Evolutionary conservation across 2,329 filamentous ascomycete species (phyloP).

Genomic region (Nigrospora osmanthi): DNA sequence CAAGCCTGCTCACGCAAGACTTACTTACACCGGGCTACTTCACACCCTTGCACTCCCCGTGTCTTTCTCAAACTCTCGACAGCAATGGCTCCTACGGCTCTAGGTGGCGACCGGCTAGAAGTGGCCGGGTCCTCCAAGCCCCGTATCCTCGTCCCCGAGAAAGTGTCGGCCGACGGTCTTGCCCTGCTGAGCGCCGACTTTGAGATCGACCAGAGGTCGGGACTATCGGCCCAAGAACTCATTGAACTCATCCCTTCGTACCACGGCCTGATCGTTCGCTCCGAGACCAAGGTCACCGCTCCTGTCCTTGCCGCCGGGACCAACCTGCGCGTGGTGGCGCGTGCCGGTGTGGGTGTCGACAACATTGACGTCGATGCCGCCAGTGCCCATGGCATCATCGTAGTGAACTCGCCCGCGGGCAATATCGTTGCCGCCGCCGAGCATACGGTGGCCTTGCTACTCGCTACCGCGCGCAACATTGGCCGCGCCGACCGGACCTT

Average conservation of each 20-base stretch:
- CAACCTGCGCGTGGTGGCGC: conserved; percentile 68
- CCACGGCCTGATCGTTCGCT: conserved; percentile 71
- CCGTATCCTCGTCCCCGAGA: conserved; percentile 67
- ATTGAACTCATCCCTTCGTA: conserved; percentile 61
- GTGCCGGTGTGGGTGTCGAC: conserved; percentile 76
- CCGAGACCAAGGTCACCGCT: conserved; percentile 73
- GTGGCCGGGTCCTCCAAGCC: conserved; percentile 2
- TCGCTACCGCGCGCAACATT: conserved; percentile 68
- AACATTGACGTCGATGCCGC: conserved; percentile 72
- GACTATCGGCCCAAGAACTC: conserved; percentile 55
- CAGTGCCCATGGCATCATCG: conserved; percentile 66
- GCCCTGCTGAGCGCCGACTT: conserved; percentile 58
- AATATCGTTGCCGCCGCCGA: conserved; percentile 78
- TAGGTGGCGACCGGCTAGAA: not conserved
- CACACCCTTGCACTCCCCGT: too few relatives aligned
- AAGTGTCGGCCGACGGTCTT: conserved; percentile 71
- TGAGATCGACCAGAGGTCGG: conserved; percentile 61
- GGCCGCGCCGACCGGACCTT: conserved; percentile 61
- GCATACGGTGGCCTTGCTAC: conserved; percentile 66
- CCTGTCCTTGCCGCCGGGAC: conserved; percentile 56
- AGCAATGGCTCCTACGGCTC: not conserved
- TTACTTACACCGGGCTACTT: too few relatives aligned
- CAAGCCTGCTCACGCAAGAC: too few relatives aligned
- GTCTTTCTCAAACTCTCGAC: too few relatives aligned
- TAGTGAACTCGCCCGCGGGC: conserved; percentile 71